Evolutionary conservation across 441 rosid genomes (phyloP).

Genomic region (Adansonia madagascariensis): DNA sequence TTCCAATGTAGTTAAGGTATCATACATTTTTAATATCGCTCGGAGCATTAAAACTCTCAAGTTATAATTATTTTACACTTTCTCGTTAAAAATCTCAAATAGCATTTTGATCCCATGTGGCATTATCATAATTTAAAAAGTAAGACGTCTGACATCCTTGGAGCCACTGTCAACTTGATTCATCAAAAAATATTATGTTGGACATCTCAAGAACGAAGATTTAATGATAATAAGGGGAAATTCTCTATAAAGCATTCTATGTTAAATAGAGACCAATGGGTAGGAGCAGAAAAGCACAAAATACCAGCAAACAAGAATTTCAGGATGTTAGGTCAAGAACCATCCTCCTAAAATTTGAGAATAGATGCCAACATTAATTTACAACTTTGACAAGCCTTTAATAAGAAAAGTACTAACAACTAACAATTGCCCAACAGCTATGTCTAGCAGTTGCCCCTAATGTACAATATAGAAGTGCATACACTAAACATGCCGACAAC

Average conservation of each 20-base stretch:
- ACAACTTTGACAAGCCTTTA: neutral
- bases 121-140: neutral
- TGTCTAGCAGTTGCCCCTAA: neutral
- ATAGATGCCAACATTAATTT: neutral
- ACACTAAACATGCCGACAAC: neutral
- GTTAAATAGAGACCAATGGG: no score
- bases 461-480: slow-evolving; percentile 16
- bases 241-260: no score
- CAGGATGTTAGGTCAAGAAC: neutral
- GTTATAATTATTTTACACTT: neutral
- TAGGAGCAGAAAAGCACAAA: no score
- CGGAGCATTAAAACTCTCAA: neutral
- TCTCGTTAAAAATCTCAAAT: neutral
- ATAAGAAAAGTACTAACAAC: slow-evolving; percentile 5
- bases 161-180: neutral
- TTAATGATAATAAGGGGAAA: no score
- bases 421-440: neutral
- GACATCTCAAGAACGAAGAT: neutral
- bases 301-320: no score
- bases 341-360: neutral
- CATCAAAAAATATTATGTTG: neutral
- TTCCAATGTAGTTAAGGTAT: neutral
- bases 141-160: neutral
- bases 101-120: neutral
- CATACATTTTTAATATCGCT: neutral